A percentile compares a stretch with the other conserved stretches of the same genome.
phyloP scores from a whole-genome alignment of 2,329 filamentous ascomycete genomes.

The Harringtonia aguacate region DNA sequence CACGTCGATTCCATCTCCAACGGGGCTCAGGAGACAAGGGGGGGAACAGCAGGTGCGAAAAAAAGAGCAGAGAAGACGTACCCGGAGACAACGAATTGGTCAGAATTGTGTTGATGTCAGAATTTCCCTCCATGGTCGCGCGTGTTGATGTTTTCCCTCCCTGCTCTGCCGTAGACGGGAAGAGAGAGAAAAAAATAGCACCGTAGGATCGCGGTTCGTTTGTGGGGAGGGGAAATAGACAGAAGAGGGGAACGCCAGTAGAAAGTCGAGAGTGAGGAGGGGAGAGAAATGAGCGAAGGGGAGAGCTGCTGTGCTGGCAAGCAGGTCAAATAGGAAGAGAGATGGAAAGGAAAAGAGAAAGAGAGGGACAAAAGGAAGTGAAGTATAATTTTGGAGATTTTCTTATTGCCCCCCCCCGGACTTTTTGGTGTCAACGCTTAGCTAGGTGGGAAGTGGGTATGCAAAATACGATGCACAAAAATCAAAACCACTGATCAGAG shows the following conservation, averaged over 20 bases:
- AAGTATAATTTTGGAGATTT: constrained; percentile 3
- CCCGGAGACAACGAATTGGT: constrained; percentile 92
- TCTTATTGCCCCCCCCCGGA: constrained; percentile 7
- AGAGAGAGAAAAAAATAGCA: constrained; percentile 6
- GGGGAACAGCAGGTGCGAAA: constrained; percentile 2
- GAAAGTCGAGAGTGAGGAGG: background rate
- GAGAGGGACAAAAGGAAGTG: constrained; percentile 4
- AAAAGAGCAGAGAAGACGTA: constrained; percentile 35
- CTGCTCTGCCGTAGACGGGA: constrained; percentile 1
- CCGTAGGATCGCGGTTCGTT: background rate
- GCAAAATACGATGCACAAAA: constrained; percentile 4
- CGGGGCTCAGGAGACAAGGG: constrained; percentile 8
- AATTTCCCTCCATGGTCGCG: constrained; percentile 53
- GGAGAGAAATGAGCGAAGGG: background rate
- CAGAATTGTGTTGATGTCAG: constrained; percentile 98
- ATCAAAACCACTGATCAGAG: constrained; percentile 3
- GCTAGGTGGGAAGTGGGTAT: constrained; percentile 8
- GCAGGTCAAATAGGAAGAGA: background rate
- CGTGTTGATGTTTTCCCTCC: constrained; percentile 5
- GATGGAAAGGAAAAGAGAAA: constrained; percentile 1
- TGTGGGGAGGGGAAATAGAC: background rate
- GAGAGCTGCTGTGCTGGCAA: background rate
- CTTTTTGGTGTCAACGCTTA: constrained; percentile 4
- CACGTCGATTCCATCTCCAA: constrained; percentile 1
- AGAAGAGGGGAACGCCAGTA: background rate